These are phyloP conservation scores for Viola pubescens DNA, from an alignment of 441 rosid species.

Conservation along the genomic window DNA sequence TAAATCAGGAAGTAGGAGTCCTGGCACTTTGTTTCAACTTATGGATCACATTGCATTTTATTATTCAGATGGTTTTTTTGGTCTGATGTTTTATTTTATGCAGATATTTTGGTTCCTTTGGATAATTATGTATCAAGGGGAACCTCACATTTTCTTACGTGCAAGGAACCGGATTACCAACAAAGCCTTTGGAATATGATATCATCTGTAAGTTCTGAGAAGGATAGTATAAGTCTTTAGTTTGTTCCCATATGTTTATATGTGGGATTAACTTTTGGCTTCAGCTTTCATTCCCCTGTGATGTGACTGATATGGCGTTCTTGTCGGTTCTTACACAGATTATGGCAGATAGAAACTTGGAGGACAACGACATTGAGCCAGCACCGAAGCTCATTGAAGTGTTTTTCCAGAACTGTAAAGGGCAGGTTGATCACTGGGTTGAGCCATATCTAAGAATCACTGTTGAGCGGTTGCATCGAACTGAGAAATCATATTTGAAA, in stretches of 20 bases:
- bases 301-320: neutral
- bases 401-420: constrained; percentile 90
- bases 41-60: neutral
- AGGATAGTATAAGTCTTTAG: neutral
- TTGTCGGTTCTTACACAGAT: constrained; percentile 33
- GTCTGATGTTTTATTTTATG: constrained; percentile 12
- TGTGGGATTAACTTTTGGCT: no score
- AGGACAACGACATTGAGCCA: constrained; percentile 85
- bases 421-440: constrained; percentile 93
- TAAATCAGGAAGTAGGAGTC: neutral
- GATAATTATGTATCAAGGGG: constrained; percentile 91
- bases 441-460: constrained; percentile 87
- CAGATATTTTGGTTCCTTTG: constrained; percentile 92
- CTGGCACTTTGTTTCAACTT: neutral
- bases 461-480: constrained; percentile 63
- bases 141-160: constrained; percentile 66
- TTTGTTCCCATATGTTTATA: no score
- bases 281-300: no score
- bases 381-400: constrained; percentile 94
- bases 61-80: neutral
- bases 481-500: constrained; percentile 75
- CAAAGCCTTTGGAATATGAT: constrained; percentile 90
- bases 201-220: constrained; percentile 56
- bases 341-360: constrained; percentile 78
- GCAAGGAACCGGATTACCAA: constrained; percentile 93